phyloP scores from a whole-genome alignment of 805 yeast genomes.

The Spathaspora passalidarum region DNA sequence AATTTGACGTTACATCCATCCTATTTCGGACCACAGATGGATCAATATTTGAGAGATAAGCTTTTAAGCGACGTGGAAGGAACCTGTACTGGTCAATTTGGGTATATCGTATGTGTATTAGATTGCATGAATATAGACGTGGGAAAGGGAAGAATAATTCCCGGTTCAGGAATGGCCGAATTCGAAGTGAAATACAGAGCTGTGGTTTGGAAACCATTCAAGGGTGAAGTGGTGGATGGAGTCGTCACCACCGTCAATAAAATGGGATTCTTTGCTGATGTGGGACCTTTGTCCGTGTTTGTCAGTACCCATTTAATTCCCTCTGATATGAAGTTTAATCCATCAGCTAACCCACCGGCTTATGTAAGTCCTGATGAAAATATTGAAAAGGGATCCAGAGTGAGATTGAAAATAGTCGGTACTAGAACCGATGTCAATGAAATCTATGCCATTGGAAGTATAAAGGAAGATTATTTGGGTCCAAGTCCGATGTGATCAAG shows the following conservation, averaged over 20 bases:
- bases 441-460: constrained; percentile 95
- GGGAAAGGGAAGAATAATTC: constrained; percentile 88
- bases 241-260: constrained; percentile 89
- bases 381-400: constrained; percentile 90
- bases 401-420: constrained; percentile 93
- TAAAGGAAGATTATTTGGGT: constrained; percentile 96
- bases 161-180: constrained; percentile 92
- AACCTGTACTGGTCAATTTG: constrained; percentile 98
- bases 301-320: constrained; percentile 95
- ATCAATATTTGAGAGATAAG: constrained; percentile 84
- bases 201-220: constrained; percentile 97
- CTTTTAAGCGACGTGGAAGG: constrained; percentile 96
- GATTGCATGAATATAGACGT: constrained; percentile 94
- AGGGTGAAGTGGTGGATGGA: constrained; percentile 98
- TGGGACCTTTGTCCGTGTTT: constrained; percentile 93
- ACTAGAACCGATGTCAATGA: constrained; percentile 97
- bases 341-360: constrained; percentile 98
- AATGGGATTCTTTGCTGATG: constrained; percentile 97
- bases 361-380: constrained; percentile 93
- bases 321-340: constrained; percentile 87
- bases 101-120: constrained; percentile 92
- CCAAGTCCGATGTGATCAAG: constrained; percentile 48
- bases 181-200: constrained; percentile 95
- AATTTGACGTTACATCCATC: constrained; percentile 95
- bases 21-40: constrained; percentile 97